Conservation (phyloP, 371 early-diverging fungal species). For the Mortierella sp. region DNA sequence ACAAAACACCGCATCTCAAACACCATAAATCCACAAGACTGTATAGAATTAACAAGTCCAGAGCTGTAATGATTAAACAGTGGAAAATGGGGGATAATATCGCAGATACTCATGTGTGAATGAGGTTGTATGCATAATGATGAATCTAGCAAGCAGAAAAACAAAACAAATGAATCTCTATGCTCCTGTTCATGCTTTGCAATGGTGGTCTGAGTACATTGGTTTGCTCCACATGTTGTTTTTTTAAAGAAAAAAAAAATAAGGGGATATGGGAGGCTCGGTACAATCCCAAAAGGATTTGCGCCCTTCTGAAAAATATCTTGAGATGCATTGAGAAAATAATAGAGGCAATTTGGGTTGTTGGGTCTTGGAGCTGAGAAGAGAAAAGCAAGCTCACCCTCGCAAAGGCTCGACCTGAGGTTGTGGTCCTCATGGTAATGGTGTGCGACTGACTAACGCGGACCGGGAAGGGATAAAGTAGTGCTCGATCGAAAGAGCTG, state of each 20-base stretch:
- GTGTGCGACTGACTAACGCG: not conserved
- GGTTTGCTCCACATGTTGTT: not conserved
- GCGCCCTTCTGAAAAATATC: too few relatives aligned
- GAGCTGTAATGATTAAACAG: too few relatives aligned
- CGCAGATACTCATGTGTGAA: too few relatives aligned
- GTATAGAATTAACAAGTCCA: too few relatives aligned
- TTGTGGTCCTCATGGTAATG: constrained; percentile 57
- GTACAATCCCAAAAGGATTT: too few relatives aligned
- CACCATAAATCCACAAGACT: too few relatives aligned
- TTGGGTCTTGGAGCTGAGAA: not conserved
- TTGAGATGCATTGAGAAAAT: not conserved
- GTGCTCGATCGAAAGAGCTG: constrained; percentile 2
- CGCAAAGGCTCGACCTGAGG: constrained; percentile 59
- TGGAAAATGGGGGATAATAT: too few relatives aligned
- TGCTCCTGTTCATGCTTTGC: not conserved
- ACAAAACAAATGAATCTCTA: not conserved
- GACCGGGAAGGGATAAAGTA: not conserved
- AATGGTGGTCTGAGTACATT: not conserved
- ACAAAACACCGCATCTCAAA: too few relatives aligned
- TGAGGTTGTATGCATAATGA: not conserved
- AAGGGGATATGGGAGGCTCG: too few relatives aligned
- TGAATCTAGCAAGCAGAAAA: not conserved
- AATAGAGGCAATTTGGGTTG: too few relatives aligned
- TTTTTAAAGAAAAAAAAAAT: too few relatives aligned
- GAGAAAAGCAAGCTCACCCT: constrained; percentile 40